Conservation (phyloP, 495 filamentous ascomycete genomes). For the Hypoxylon rickii region DNA sequence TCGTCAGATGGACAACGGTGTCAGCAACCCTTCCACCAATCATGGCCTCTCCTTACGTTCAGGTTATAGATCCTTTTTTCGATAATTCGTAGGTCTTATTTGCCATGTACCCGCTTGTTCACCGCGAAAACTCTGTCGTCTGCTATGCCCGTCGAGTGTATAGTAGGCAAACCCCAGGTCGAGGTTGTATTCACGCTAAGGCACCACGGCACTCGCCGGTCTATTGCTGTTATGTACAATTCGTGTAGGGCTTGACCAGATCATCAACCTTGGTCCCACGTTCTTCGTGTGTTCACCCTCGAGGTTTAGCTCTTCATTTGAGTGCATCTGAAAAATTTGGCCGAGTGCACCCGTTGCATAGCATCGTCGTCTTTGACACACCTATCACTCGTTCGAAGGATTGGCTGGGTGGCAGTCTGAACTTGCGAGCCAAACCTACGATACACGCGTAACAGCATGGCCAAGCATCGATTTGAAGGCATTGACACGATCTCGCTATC, state of each 20-base stretch:
- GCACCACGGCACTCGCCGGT: conserved; percentile 3
- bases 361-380: conserved; percentile 5
- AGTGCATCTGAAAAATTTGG: conserved; percentile 20
- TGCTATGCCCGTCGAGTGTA: conserved; percentile 7
- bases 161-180: conserved; percentile 12
- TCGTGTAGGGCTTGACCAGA: too few relatives aligned
- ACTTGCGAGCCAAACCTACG: not conserved
- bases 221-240: conserved; percentile 6
- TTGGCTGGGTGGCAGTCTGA: conserved; percentile 2
- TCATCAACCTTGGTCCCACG: conserved; percentile 7
- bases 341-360: conserved; percentile 13
- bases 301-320: conserved; percentile 9
- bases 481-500: conserved; percentile 14
- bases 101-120: conserved; percentile 11
- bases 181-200: conserved; percentile 9
- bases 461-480: not conserved
- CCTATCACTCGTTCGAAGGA: conserved; percentile 1
- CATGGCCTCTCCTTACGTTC: not conserved
- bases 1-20: conserved; percentile 20
- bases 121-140: conserved; percentile 7
- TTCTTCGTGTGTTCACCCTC: conserved; percentile 8
- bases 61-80: conserved; percentile 27
- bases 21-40: conserved; percentile 26
- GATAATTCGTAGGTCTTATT: conserved; percentile 17
- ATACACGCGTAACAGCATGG: not conserved